Conservation (phyloP, 371 early-diverging fungal species). For the Syncephalastrum contaminatum region DNA sequence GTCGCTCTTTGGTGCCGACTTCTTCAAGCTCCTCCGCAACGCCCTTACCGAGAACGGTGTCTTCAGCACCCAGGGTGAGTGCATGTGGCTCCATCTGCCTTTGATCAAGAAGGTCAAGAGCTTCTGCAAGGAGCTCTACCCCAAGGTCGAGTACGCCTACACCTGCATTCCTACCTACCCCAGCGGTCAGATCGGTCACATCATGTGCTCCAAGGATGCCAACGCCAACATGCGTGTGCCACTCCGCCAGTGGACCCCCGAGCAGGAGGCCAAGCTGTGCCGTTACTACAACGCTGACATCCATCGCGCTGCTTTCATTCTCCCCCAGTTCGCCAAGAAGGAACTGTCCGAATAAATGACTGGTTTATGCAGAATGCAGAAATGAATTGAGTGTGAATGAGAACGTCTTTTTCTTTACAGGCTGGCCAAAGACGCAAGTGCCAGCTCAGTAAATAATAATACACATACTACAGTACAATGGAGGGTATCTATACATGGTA, state of each 20-base stretch:
- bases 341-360: conserved; percentile 5
- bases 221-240: conserved; percentile 74
- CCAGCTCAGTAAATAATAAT: conserved; percentile 13
- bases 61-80: conserved; percentile 96
- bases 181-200: conserved; percentile 94
- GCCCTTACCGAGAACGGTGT: conserved; percentile 90
- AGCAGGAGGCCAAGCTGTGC: conserved; percentile 78
- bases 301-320: conserved; percentile 88
- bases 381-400: too few species aligned
- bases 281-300: conserved; percentile 93
- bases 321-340: conserved; percentile 86
- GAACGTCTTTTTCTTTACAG: conserved; percentile 23
- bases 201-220: conserved; percentile 84
- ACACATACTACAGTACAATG: conserved; percentile 2
- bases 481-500: background rate
- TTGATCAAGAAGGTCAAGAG: conserved; percentile 86
- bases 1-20: conserved; percentile 86
- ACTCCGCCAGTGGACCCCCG: conserved; percentile 71
- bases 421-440: conserved; percentile 19
- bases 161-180: conserved; percentile 96
- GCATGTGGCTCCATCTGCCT: conserved; percentile 94
- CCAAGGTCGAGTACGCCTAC: conserved; percentile 90
- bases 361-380: too few species aligned
- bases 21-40: conserved; percentile 88
- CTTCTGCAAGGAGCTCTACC: conserved; percentile 79